These are phyloP conservation scores for Trichoderma oligosporum DNA, from an alignment of 2,329 filamentous ascomycete species.

Conservation along the genomic window DNA sequence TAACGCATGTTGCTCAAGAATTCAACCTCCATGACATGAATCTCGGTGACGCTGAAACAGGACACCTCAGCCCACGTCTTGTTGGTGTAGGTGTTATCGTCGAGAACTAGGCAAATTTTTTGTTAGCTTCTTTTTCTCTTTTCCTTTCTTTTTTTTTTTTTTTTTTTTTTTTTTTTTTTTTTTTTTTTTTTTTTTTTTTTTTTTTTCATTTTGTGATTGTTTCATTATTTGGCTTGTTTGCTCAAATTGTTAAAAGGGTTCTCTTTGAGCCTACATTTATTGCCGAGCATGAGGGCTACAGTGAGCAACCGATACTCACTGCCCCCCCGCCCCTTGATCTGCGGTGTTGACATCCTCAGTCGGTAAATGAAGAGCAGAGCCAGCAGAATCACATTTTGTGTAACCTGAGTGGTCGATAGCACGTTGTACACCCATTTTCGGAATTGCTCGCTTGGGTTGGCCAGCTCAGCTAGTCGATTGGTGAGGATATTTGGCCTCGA, in stretches of 20 bases:
- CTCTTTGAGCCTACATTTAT: conserved; percentile 78
- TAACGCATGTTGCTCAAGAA: conserved; percentile 99
- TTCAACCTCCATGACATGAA: conserved; percentile 99
- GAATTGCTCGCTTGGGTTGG: conserved; percentile 74
- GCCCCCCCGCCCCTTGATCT: conserved; percentile 83
- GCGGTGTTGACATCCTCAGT: conserved; percentile 83
- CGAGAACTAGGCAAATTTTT: conserved; percentile 58
- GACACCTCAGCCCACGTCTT: conserved; percentile 99
- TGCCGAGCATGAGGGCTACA: conserved; percentile 93
- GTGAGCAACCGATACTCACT: conserved; percentile 93
- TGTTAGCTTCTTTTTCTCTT: conserved; percentile 24
- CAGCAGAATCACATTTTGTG: conserved; percentile 88
- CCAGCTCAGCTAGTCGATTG: conserved; percentile 62
- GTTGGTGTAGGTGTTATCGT: conserved; percentile 99
- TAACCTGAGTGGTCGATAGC: conserved; percentile 89
- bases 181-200: too few species aligned
- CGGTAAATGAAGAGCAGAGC: conserved; percentile 91
- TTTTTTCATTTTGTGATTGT: too few species aligned
- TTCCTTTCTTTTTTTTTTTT: not conserved
- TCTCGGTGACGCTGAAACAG: conserved; percentile 86
- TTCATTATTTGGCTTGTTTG: not conserved
- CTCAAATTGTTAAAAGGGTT: not conserved
- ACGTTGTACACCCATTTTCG: conserved; percentile 92
- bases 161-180: not conserved
- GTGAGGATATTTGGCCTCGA: conserved; percentile 39